Conservation (phyloP, 768 basidiomycete species). For the Boletellus ananiceps region DNA sequence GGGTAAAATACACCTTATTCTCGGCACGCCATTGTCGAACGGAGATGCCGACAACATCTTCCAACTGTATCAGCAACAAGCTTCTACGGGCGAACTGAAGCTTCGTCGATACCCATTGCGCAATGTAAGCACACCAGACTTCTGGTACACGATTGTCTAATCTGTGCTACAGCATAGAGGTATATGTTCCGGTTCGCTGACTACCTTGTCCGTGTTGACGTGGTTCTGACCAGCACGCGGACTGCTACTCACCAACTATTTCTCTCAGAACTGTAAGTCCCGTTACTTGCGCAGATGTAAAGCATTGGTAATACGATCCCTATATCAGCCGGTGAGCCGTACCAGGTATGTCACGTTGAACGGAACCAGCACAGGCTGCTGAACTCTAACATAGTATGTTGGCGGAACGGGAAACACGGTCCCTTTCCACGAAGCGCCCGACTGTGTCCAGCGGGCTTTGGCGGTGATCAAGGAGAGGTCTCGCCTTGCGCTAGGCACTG, state of each 20-base stretch:
- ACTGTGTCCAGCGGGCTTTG: conserved; percentile 55
- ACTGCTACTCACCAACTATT: conserved; percentile 69
- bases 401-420: conserved; percentile 72
- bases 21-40: conserved; percentile 37
- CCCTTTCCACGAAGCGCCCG: conserved; percentile 54
- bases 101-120: conserved; percentile 73
- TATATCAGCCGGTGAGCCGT: conserved; percentile 69
- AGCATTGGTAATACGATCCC: neutral
- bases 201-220: conserved; percentile 3
- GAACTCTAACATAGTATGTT: conserved; percentile 53
- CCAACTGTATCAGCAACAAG: conserved; percentile 61
- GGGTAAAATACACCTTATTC: conserved; percentile 59
- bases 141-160: conserved; percentile 8
- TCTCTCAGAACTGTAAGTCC: conserved; percentile 75
- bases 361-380: conserved; percentile 1
- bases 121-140: conserved; percentile 38
- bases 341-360: conserved; percentile 46
- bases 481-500: conserved; percentile 37
- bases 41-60: conserved; percentile 53
- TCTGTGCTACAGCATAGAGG: conserved; percentile 58
- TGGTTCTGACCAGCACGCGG: conserved; percentile 52
- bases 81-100: conserved; percentile 45
- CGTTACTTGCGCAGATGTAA: neutral
- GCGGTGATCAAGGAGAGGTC: conserved; percentile 56
- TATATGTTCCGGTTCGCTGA: conserved; percentile 23